Conservation (phyloP, 805 yeast species). For the Torulaspora quercuum region DNA sequence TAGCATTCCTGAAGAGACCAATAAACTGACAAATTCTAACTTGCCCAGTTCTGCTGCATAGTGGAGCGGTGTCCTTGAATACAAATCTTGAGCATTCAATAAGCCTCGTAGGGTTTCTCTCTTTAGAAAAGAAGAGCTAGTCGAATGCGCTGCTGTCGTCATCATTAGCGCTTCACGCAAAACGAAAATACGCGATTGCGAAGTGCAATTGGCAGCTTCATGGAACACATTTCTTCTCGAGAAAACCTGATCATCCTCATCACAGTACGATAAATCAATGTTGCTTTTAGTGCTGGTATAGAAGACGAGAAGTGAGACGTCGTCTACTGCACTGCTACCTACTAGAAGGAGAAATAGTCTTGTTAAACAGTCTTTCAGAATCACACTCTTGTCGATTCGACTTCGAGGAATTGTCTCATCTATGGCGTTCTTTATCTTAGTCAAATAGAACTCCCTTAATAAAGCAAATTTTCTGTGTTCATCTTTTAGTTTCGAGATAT, state of each 20-base stretch:
- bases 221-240: slow-evolving; percentile 74
- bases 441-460: slow-evolving; percentile 24
- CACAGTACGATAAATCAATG: slow-evolving; percentile 61
- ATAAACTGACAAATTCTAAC: slow-evolving; percentile 40
- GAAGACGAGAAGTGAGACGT: slow-evolving; percentile 48
- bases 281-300: slow-evolving; percentile 33
- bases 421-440: slow-evolving; percentile 26
- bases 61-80: slow-evolving; percentile 81
- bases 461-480: slow-evolving; percentile 24
- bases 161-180: slow-evolving; percentile 24
- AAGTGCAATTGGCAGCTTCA: slow-evolving; percentile 46
- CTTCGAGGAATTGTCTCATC: slow-evolving; percentile 15
- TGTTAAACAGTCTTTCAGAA: slow-evolving; percentile 44
- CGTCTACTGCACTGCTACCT: slow-evolving; percentile 57
- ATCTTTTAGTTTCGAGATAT: slow-evolving; percentile 33
- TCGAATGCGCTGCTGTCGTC: slow-evolving; percentile 7
- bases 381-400: slow-evolving; percentile 21
- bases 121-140: slow-evolving; percentile 13
- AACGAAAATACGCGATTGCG: slow-evolving; percentile 30
- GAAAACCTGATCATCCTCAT: slow-evolving; percentile 50
- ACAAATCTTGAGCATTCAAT: slow-evolving; percentile 51
- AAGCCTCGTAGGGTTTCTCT: slow-evolving; percentile 26
- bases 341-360: slow-evolving; percentile 71
- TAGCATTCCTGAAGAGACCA: slow-evolving; percentile 36
- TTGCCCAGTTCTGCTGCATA: slow-evolving; percentile 69